Evolutionary conservation across 2,329 filamentous ascomycete species (phyloP), one percentile per base, ranked within the genome.

Genomic region (Chrysoporthe puriensis): DNA sequence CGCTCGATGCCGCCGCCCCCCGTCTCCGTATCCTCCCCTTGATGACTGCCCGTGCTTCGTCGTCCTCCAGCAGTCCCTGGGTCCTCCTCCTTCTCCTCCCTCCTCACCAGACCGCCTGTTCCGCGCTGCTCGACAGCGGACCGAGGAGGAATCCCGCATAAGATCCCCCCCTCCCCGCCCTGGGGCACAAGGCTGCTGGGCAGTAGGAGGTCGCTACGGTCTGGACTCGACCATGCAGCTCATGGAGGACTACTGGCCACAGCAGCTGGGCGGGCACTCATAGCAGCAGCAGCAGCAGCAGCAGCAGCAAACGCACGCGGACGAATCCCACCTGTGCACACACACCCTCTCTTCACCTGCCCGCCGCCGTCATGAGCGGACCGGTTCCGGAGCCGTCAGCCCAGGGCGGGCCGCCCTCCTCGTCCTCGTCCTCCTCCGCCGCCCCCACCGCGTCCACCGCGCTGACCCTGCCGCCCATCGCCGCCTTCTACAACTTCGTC

Each of bases 401-500:
- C 60, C 57, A 52, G n/a, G 52, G 63, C 58, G 36, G 50, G 9
- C 18, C 63, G 56, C 43, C 46, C 4, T 46, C 59, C 21, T 26
- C 52, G 32, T 50, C 63, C 11, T 61, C 26, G 7, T 26, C 14
- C 21, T 48, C 59, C 26, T 26, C 59, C 32, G 42, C 42, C 40
- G 26, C 43, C 42, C 59, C 59, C 42, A 46, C 59, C n/a, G 32
- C 42, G 13, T 46, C 42, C n/a, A 34, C 59, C 8, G 13, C 40
- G 26, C 21, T 61, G 42, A 48, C 59, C 4, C 59, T 61, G n/a
- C 59, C 59, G 82, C 81, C 76, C 97, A 97, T 82, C 88, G 98
- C 59, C 64, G 85, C 94, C 75, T 82, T 89, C 73, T 99, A 98
- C 86, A 98, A 98, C 81, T 85, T 88, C 74, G 76, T 90, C 71